phyloP scores from a whole-genome alignment of 1,284 basidiomycete species.

The Ustilago hordei region DNA sequence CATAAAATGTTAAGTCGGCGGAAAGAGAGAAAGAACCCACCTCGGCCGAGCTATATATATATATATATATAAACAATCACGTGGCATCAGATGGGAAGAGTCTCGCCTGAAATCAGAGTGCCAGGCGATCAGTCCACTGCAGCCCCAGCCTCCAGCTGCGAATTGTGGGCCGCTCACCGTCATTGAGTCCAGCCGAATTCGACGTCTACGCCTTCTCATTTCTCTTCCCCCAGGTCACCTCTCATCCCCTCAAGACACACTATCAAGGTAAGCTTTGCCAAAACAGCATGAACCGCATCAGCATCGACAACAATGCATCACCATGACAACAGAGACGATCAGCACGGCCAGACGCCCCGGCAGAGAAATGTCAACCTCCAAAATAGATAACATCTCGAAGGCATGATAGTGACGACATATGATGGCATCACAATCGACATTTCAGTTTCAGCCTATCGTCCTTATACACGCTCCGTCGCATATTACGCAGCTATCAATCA shows the following conservation, averaged over 20 bases:
- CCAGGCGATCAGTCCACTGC: not conserved
- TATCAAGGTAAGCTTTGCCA: constrained; percentile 46
- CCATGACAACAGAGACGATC: constrained; percentile 21
- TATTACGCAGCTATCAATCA: not conserved
- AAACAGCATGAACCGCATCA: constrained; percentile 27
- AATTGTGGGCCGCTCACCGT: constrained; percentile 7
- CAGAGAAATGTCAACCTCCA: constrained; percentile 1
- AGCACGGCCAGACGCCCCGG: not conserved
- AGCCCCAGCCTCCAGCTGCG: not conserved
- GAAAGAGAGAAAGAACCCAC: too few species aligned
- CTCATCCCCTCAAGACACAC: constrained; percentile 55
- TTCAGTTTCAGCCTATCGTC: not conserved
- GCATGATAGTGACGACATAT: not conserved
- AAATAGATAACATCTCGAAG: not conserved
- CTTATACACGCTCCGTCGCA: not conserved
- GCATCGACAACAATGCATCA: constrained; percentile 8
- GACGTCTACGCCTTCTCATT: constrained; percentile 27
- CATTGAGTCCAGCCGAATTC: constrained; percentile 23
- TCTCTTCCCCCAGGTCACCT: constrained; percentile 44
- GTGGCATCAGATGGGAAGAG: too few species aligned
- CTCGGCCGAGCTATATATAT: too few species aligned
- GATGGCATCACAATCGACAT: not conserved
- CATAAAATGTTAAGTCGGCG: too few species aligned
- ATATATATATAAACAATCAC: too few species aligned
- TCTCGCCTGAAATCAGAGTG: not conserved